Percentiles rank a stretch among this genome's conserved stretches.
phyloP scores from a whole-genome alignment of 495 filamentous ascomycete species.

The Acidomyces sp. region DNA sequence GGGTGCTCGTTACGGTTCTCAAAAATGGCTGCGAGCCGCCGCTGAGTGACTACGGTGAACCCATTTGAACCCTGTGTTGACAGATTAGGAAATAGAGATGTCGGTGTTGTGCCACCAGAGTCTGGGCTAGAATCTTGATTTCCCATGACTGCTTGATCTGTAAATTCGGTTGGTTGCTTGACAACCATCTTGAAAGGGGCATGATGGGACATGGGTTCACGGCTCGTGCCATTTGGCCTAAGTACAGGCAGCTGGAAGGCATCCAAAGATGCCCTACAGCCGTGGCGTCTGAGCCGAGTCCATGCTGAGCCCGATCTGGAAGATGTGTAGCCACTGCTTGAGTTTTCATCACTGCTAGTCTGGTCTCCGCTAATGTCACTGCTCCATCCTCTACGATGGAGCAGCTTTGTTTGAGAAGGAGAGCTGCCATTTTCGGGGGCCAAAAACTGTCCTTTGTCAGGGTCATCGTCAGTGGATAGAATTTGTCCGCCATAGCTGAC shows the following conservation, averaged over 20 bases:
- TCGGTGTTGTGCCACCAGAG: conserved; percentile 1
- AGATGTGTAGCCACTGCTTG: conserved; percentile 4
- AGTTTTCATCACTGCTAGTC: conserved; percentile 15
- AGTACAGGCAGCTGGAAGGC: conserved; percentile 1
- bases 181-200: conserved; percentile 12
- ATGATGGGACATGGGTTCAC: neutral
- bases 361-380: conserved; percentile 18
- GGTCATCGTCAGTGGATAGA: conserved; percentile 8
- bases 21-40: neutral
- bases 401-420: neutral
- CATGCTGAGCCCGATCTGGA: conserved; percentile 1
- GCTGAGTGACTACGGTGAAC: conserved; percentile 1
- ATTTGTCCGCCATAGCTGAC: conserved; percentile 8
- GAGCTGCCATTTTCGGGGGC: conserved; percentile 1
- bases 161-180: conserved; percentile 8
- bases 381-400: conserved; percentile 11
- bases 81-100: conserved; percentile 2
- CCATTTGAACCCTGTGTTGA: neutral
- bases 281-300: conserved; percentile 4
- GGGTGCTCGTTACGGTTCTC: no score
- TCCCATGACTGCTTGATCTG: neutral
- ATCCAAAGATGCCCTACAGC: conserved; percentile 7
- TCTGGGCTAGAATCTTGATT: conserved; percentile 10
- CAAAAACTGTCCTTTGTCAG: neutral
- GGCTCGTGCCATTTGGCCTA: neutral